Base-by-base conservation (phyloP, 2,329 filamentous ascomycete species). In the Colletotrichum sp. region DNA sequence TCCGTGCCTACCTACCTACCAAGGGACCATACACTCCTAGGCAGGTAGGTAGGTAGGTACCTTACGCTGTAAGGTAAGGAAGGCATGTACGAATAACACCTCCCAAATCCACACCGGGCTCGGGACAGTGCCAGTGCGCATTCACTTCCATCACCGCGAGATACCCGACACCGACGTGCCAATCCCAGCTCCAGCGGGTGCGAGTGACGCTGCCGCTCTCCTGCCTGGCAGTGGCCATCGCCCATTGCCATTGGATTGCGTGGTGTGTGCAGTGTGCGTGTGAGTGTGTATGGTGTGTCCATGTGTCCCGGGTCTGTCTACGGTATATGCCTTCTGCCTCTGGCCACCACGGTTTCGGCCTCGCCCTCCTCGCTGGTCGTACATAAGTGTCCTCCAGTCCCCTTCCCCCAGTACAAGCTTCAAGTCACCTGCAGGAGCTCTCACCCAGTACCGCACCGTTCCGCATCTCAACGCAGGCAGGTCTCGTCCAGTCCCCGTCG, bases 341-440 rank as follows among this genome's bases (percentile, higher is more conserved):
- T 63, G 57, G 36, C 57, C 57, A 63, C 73, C 39, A 72, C 63
- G 69, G 69, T 68, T 75, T 75, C 63, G 72, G 72, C 69, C 25
- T 32, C 39, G 49, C 39, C 29, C 29, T 49, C 61, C n/a, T 34
- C 63, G 59, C n/a, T 68, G 30, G 63, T 64, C 27, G 59, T 76
- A 76, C 74, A 74, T 76, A 76, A 76, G 74, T 76, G 74, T 65
- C 70, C 44, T 59, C 25, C 65, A 57, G 25, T 64, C 74, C 71
- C 61, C 39, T 15, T 39, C 70, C 65, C 27, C 32, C 34, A 34
- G 39, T 65, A 15, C 30, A 36, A 52, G 32, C 29, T 52, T 12
- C 32, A 64, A 64, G 73, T 76, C 74, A 76, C 70, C 70, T 73
- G 74, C 64, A 73, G 65, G 62, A 72, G 52, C 63, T 76, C 64